Evolutionary conservation across 768 basidiomycete genomes (phyloP), one percentile per base, ranked within the genome.

Genomic region (Leccinum rimulosum): DNA sequence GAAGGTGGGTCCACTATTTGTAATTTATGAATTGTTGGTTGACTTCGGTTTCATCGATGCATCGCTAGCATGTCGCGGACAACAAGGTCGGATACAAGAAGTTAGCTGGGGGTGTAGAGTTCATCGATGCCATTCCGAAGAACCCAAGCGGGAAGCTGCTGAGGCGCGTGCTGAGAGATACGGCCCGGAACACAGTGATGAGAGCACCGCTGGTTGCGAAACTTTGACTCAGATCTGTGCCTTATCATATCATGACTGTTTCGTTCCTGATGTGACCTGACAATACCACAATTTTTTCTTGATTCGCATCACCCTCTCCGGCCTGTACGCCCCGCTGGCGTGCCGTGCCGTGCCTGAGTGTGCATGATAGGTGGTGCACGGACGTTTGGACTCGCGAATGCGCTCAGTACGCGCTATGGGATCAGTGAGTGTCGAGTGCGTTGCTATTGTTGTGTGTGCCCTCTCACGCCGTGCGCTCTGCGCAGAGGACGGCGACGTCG

Each of bases 101-200:
- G 63, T 68, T 89, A 1, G 74, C 78, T 4, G 86, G 84, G 7
- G 87, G 86, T 9, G 77, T 89, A 4, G 82, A 84, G 61, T 83
- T 88, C 58, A 77, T 86, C 27, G 81, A 86, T 50, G 72, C 68
- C 2, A 81, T 89, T 43, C 88, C 87, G 3, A 88, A 85, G 77
- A 88, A 86, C 64, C 84, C 87, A 2, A 85, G 84, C 25, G 87
- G 88, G 19, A 87, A 87, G 68, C 77, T 86, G 50, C 77, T 86
- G 33, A 69, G 83, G 50, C 80, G 84, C 31, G 71, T 85, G 11
- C 69, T 87, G 25, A 74, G 84, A 36, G 84, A 84, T 22, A 67
- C 74, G 60, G 85, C 83, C 2, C 78, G 75, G 47, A 58, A 30
- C 25, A 12, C 56, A 30, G 12, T n/a, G 17, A 25, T 47, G 11